Base-by-base conservation (phyloP, 169 alveolate species). In the Plasmodium coatneyi region DNA sequence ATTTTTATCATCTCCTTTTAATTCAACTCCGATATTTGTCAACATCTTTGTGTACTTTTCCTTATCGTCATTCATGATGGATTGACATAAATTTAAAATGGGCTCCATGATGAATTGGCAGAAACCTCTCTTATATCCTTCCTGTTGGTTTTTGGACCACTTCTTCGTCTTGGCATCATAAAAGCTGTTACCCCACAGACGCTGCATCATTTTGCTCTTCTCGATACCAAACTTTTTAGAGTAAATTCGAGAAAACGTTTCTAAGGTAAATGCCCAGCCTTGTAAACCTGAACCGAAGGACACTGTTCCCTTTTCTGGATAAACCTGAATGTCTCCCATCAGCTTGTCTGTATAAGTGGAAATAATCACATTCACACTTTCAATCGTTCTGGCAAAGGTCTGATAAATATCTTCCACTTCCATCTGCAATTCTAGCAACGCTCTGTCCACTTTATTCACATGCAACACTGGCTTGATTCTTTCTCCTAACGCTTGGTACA, bases 191-290 rank as follows among this genome's bases (percentile, higher is more conserved):
- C 99, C 99, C 99, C 99, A 99, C 76, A 99, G 98, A 93, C 99
- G 98, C 96, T 98, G 97, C 99, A 98, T 98, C 99, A 99, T 98
- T 97, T 98, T 99, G 32, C 96, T 97, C 96, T 97, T 96, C 70
- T 98, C 98, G 71, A 98, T 98, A 92, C 99, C 99, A 96, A 99
- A 98, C 96, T 99, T 99, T 74, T 97, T 95, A 49, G 99, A 97
- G 95, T 99, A 99, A 93, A 99, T 98, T 86, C 98, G 97, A 60
- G 99, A 99, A 96, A 99, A 99, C 54, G 96, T 95, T 92, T 98
- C 99, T 66, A 99, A 96, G 56, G 99, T 98, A 97, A 99, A 99
- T 80, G 99, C 99, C 99, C 99, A 99, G 49, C 99, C 99, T 97
- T 98, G 99, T 78, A 98, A 98, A 39, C 99, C 99, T 41, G 99